phyloP scores from a whole-genome alignment of 108 stramenopile genomes.

The Epithemia pelagica region DNA sequence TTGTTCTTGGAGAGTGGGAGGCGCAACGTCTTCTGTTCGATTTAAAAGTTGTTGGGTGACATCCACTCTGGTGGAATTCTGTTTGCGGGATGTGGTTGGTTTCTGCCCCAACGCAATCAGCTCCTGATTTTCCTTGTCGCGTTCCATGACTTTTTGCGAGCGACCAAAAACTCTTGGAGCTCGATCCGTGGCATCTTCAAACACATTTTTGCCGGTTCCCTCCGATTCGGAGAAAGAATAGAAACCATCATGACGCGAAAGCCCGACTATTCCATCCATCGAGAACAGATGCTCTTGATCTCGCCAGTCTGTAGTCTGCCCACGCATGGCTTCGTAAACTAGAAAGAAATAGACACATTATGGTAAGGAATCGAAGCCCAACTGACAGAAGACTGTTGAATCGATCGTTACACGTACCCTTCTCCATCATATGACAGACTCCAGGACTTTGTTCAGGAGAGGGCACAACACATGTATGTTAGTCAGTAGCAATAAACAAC shows the following conservation, averaged over 20 bases:
- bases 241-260: conserved; percentile 68
- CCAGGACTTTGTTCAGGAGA: neutral
- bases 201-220: neutral
- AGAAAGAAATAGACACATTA: neutral
- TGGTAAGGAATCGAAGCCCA: too few species aligned
- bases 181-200: neutral
- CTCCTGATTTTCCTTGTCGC: neutral
- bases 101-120: neutral
- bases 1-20: neutral
- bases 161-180: conserved; percentile 1
- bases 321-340: neutral
- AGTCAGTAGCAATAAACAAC: neutral
- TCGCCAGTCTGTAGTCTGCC: neutral
- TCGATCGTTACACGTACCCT: conserved; percentile 1
- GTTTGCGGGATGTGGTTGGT: neutral
- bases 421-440: neutral
- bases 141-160: neutral
- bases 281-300: conserved; percentile 37
- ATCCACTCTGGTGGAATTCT: neutral
- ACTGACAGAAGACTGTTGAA: too few species aligned
- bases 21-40: neutral
- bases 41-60: neutral
- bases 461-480: neutral
- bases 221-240: conserved; percentile 26
- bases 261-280: conserved; percentile 53